A percentile compares a stretch with the other conserved stretches of the same genome.
Conservation (phyloP, 2,329 filamentous ascomycete species). For the Penicillium sp. region DNA sequence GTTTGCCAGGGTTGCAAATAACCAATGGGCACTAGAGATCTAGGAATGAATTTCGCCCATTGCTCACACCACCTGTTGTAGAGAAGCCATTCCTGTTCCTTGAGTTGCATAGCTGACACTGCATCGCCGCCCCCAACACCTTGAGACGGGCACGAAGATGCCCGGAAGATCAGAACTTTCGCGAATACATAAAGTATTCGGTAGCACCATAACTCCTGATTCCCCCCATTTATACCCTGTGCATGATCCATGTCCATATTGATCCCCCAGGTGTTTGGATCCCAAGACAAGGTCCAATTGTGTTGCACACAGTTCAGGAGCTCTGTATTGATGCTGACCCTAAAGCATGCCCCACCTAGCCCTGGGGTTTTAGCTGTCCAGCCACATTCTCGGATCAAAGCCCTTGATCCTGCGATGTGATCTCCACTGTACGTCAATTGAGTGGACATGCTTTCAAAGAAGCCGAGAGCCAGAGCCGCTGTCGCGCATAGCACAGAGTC, state of each 20-base stretch:
- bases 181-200: constrained; percentile 85
- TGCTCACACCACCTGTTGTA: constrained; percentile 79
- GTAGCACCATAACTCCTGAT: constrained; percentile 84
- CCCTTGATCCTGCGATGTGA: constrained; percentile 80
- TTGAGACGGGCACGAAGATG: constrained; percentile 63
- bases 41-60: constrained; percentile 76
- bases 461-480: constrained; percentile 82
- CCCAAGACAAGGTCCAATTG: constrained; percentile 84
- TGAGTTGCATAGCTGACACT: constrained; percentile 60
- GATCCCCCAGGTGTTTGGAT: constrained; percentile 85
- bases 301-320: constrained; percentile 83
- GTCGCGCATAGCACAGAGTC: constrained; percentile 82
- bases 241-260: constrained; percentile 69
- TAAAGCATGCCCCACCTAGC: constrained; percentile 85
- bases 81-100: constrained; percentile 72
- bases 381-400: constrained; percentile 82
- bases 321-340: constrained; percentile 89
- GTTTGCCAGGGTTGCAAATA: constrained; percentile 70
- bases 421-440: constrained; percentile 78
- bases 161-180: constrained; percentile 82
- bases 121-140: constrained; percentile 53
- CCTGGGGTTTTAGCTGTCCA: constrained; percentile 80
- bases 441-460: constrained; percentile 91
- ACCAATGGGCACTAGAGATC: constrained; percentile 83
- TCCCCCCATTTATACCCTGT: constrained; percentile 53